These are phyloP conservation scores for Cystobasidiaceae sp. DNA, from an alignment of 1,284 basidiomycete species.

Conservation along the genomic window DNA sequence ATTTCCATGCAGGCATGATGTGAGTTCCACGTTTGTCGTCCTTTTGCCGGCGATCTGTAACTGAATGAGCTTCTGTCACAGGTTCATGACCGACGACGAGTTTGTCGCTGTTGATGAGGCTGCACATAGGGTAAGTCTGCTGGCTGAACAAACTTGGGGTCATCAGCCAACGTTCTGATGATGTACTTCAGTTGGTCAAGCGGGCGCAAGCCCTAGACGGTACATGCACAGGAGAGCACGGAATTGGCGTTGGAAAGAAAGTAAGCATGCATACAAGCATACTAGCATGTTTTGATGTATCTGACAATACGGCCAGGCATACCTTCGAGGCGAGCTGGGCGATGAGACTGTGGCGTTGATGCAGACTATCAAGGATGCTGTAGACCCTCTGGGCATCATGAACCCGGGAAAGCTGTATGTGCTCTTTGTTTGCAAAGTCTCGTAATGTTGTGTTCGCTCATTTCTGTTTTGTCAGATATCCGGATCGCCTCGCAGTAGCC, in stretches of 20 bases:
- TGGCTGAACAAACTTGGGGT: neutral
- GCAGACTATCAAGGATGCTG: conserved; percentile 33
- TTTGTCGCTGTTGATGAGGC: conserved; percentile 27
- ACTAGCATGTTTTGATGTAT: no score
- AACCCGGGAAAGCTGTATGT: neutral
- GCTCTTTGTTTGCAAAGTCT: no score
- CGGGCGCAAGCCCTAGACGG: conserved; percentile 30
- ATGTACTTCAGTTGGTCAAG: conserved; percentile 49
- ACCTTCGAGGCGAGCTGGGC: conserved; percentile 39
- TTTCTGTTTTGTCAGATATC: no score
- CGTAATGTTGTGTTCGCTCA: no score
- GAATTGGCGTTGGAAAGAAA: conserved; percentile 53
- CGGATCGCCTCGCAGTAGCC: no score
- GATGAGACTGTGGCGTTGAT: conserved; percentile 37
- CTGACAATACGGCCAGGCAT: no score
- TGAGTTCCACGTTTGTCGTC: no score
- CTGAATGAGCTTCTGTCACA: neutral
- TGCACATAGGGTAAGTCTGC: conserved; percentile 19
- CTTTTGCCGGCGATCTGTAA: neutral
- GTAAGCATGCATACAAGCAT: no score
- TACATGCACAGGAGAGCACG: conserved; percentile 64
- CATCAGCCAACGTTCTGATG: neutral
- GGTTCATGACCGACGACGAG: conserved; percentile 19
- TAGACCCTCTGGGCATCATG: conserved; percentile 41
- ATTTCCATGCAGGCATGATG: neutral